A percentile compares a stretch with the other conserved stretches of the same genome.
Conservation (phyloP, 805 yeast genomes). For the Spathaspora arborariae region DNA sequence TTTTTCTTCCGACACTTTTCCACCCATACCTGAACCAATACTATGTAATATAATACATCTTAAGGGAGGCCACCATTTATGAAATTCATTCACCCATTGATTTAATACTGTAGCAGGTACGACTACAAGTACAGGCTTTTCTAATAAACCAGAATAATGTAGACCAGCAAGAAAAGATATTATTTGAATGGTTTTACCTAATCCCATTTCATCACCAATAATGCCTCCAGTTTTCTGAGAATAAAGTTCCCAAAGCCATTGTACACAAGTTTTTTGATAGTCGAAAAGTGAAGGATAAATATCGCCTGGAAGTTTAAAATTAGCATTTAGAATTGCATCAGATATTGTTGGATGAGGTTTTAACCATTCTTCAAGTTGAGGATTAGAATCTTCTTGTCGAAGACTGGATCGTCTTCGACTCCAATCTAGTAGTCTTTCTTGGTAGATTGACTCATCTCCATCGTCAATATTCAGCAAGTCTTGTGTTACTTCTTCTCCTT, state of each 20-base stretch:
- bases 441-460: slow-evolving; percentile 70
- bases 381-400: slow-evolving; percentile 20
- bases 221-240: slow-evolving; percentile 91
- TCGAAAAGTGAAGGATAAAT: slow-evolving; percentile 82
- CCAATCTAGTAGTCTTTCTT: slow-evolving; percentile 63
- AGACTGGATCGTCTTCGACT: slow-evolving; percentile 43
- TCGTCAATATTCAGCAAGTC: slow-evolving; percentile 57
- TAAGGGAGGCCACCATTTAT: slow-evolving; percentile 97
- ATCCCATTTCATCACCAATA: slow-evolving; percentile 97
- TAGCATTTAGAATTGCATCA: slow-evolving; percentile 70
- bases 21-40: slow-evolving; percentile 81
- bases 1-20: slow-evolving; percentile 38
- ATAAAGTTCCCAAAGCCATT: slow-evolving; percentile 95
- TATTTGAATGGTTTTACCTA: slow-evolving; percentile 93
- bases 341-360: slow-evolving; percentile 73
- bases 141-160: slow-evolving; percentile 72
- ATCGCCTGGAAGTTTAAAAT: slow-evolving; percentile 83
- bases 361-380: slow-evolving; percentile 53
- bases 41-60: slow-evolving; percentile 84
- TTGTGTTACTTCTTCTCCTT: slow-evolving; percentile 8
- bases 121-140: slow-evolving; percentile 78
- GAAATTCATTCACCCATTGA: slow-evolving; percentile 97
- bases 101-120: slow-evolving; percentile 96
- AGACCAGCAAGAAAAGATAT: slow-evolving; percentile 88
- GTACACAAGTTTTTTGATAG: slow-evolving; percentile 94